Evolutionary conservation across 805 yeast species (phyloP), one percentile per base, ranked within the genome.

Genomic region (Zygosaccharomyces pseudorouxii): DNA sequence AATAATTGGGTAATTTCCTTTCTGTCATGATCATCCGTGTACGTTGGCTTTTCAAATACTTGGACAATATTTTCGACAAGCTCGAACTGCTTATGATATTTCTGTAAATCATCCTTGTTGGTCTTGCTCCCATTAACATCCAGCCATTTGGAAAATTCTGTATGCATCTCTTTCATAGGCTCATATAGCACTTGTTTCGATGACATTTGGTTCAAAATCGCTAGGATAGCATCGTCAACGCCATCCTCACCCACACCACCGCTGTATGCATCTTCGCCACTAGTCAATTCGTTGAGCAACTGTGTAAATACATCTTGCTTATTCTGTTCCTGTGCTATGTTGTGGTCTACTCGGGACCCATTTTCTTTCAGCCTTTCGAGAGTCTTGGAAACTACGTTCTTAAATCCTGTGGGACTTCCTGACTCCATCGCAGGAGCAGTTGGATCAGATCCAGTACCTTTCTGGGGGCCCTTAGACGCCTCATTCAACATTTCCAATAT

Each of bases 161-260:
- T 69, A 54, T 82, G 79, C 63, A 90, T 74, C 51, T 89, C 96
- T 59, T 83, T 85, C 69, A 92, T 76, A 2, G 98, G 97, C 56
- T 85, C 95, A 62, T 87, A 90, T 33, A 92, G 73, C 18, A 90
- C 86, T 49, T 84, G 90, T 61, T 89, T 92, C 4, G 93, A 80
- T 6, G 93, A 79, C 64, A 92, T 75, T 62, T 89, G 92, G 53
- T 81, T 83, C 58, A 92, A 73, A 81, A 92, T 81, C 31, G 86
- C 88, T 42, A 88, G 68, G 50, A 79, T 78, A 22, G 83, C 72
- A 67, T 83, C 76, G 60, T 84, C 89, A 53, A 84, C 68, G 1
- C 61, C 72, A 8, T 56, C 67, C 19, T 54, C 64, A 6, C 36
- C 54, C 46, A 44, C 54, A 12, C 60, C 64, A 33, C 61, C 67